Conservation (phyloP, 2,329 filamentous ascomycete genomes). For the Chaetomiaceae sp. region DNA sequence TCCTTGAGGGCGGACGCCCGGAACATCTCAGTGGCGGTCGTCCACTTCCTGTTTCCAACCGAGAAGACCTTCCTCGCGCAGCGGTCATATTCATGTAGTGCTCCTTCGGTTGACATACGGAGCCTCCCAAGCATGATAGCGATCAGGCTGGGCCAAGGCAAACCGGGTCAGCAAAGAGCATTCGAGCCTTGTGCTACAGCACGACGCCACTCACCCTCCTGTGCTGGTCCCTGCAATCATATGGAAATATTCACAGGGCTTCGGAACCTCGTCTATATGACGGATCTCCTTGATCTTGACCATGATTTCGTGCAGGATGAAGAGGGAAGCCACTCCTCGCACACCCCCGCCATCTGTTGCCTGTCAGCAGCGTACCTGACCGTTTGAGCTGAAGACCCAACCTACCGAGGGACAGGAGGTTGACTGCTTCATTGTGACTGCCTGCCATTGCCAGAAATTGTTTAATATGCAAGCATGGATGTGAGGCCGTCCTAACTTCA, state of each 20-base stretch:
- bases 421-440: conserved; percentile 8
- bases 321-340: conserved; percentile 31
- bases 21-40: conserved; percentile 25
- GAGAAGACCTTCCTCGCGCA: conserved; percentile 34
- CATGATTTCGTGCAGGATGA: conserved; percentile 32
- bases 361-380: background rate
- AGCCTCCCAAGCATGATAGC: conserved; percentile 43
- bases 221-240: conserved; percentile 37
- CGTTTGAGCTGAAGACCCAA: background rate
- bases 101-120: conserved; percentile 37
- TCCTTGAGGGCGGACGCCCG: conserved; percentile 18
- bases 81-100: conserved; percentile 34
- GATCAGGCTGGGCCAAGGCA: conserved; percentile 31
- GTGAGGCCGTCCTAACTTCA: no score
- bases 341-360: conserved; percentile 30
- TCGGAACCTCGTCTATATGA: conserved; percentile 22
- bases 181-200: no score
- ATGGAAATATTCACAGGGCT: conserved; percentile 33
- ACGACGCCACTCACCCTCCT: conserved; percentile 27
- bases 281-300: conserved; percentile 20
- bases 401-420: conserved; percentile 21
- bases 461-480: no score
- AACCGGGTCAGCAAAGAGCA: background rate
- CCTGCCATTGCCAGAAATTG: background rate
- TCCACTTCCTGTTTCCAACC: conserved; percentile 21